Base-by-base conservation (phyloP, 202 grass and related monocot genomes). In the Eragrostis tef region DNA sequence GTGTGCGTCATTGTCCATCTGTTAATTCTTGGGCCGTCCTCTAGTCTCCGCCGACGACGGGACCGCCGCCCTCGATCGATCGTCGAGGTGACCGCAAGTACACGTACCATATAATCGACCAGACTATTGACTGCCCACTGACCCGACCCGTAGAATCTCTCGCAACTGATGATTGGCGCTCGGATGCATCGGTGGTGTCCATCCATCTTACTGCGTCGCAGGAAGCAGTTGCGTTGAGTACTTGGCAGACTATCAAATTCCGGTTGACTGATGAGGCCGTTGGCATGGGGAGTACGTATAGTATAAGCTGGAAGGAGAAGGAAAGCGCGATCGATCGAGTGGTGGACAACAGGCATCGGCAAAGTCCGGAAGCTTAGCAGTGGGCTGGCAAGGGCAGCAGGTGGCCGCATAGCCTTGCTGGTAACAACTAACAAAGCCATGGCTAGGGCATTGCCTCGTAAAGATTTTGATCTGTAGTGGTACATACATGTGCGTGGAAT, bases 1-100 rank as follows among this genome's bases (percentile, higher is more conserved):
- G 77, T 68, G 46, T 62, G 77, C 75, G 67, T 85, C 85, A 77
- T 78, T 79, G 63, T 79, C 88, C 68, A 19, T 79, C 77, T 79
- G 79, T 86, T 86, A 86, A 78, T n/a, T n/a, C n/a, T 60, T 61
- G 39, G 19, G 26, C 58, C 70, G 42, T 83, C 71, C 16, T 58
- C 24, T 57, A n/a, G n/a, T n/a, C n/a, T n/a, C 81, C 25, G 71
- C 72, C 81, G 22, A 1, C 57, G 47, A 58, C n/a, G 54, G 54
- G 20, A 22, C 54, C 54, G 54, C 54, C n/a, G 29, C 29, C 29
- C 29, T 31, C 29, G 29, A 31, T 39, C 5, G 34, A n/a, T 43
- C 49, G n/a, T 58, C 77, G 57, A 81, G 73, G 66, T 78, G 73
- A 54, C 73, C 47, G 45, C 62, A 87, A 83, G 65, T 41, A 76